phyloP scores from a whole-genome alignment of 169 alveolate genomes.

The Plasmodium chabaudi region DNA sequence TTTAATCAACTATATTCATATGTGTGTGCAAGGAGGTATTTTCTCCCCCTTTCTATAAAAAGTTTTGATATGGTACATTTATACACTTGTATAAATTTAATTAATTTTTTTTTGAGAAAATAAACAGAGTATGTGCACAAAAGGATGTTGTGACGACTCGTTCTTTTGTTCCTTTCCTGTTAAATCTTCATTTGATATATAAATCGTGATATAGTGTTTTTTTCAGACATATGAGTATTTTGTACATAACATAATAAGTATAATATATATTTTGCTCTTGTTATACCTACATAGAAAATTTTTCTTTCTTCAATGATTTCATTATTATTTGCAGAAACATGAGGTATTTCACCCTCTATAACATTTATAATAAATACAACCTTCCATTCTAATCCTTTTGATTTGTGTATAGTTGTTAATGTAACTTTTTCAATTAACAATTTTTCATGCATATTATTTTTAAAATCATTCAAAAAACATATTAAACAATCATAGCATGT shows the following conservation, averaged over 20 bases:
- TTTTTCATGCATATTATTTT: constrained; percentile 60
- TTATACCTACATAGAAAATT: constrained; percentile 87
- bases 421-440: constrained; percentile 80
- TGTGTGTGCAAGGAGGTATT: no score
- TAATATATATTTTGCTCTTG: constrained; percentile 82
- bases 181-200: constrained; percentile 40
- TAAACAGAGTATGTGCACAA: no score
- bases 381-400: constrained; percentile 90
- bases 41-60: no score
- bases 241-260: constrained; percentile 45
- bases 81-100: no score
- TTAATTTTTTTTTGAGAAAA: no score
- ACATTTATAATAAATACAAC: constrained; percentile 85
- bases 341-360: constrained; percentile 82
- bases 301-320: constrained; percentile 88
- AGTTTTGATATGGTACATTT: no score
- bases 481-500: constrained; percentile 42
- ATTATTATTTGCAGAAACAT: constrained; percentile 18
- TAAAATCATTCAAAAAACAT: constrained; percentile 51
- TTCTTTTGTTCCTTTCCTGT: not conserved
- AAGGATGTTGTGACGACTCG: no score
- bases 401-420: constrained; percentile 86
- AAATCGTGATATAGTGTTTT: constrained; percentile 57
- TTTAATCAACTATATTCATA: no score
- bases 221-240: constrained; percentile 34